Conservation (phyloP, 768 basidiomycete species). For the Pleurotus salmoneostramineus region DNA sequence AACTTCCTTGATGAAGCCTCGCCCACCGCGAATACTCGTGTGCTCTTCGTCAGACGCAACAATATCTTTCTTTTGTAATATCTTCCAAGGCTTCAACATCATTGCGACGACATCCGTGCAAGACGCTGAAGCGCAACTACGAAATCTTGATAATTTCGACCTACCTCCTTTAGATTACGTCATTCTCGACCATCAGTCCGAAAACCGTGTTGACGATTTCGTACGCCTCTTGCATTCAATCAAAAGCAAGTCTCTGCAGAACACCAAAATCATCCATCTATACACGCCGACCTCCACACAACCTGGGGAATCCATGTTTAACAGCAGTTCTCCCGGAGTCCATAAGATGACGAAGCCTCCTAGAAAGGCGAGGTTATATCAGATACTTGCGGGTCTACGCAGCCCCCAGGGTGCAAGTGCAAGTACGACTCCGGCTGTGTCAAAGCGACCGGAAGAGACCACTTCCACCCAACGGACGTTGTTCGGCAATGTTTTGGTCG, state of each 20-base stretch:
- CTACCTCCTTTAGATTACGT: constrained; percentile 51
- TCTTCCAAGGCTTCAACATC: constrained; percentile 53
- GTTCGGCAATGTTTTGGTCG: constrained; percentile 65
- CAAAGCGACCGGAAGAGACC: constrained; percentile 42
- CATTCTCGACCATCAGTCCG: constrained; percentile 64
- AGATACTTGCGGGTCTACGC: constrained; percentile 57
- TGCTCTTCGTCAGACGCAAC: constrained; percentile 61
- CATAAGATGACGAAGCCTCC: constrained; percentile 73
- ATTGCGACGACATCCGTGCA: constrained; percentile 37
- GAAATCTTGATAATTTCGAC: constrained; percentile 21
- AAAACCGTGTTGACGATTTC: constrained; percentile 54
- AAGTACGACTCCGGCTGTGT: constrained; percentile 29
- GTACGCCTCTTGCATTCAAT: constrained; percentile 43
- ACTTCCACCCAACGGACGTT: constrained; percentile 48
- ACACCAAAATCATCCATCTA: constrained; percentile 66
- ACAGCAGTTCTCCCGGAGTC: constrained; percentile 48
- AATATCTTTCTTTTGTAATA: constrained; percentile 46
- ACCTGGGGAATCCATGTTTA: constrained; percentile 48
- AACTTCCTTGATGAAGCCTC: constrained; percentile 41
- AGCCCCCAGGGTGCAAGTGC: constrained; percentile 42
- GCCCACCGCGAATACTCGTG: constrained; percentile 46
- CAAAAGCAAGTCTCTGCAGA: constrained; percentile 29
- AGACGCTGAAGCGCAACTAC: constrained; percentile 41
- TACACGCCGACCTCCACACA: constrained; percentile 68
- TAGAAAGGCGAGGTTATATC: constrained; percentile 53